Percentiles rank a stretch among this genome's conserved stretches.
Evolutionary conservation across 2,329 filamentous ascomycete species (phyloP).

Genomic region (Aspergillus novofumigatus): DNA sequence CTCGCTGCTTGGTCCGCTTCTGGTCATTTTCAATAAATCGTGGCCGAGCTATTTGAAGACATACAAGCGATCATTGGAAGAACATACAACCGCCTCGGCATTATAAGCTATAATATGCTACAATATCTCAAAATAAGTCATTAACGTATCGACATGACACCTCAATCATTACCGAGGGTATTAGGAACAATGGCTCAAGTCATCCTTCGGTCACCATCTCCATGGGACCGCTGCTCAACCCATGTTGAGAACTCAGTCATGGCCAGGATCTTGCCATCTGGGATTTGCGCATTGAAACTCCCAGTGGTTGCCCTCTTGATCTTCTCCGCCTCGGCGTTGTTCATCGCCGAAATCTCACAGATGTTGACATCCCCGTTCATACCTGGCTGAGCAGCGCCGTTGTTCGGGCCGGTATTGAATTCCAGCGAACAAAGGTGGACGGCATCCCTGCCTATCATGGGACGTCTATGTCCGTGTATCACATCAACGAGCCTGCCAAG

Average conservation of each 20-base stretch:
- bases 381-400: constrained; percentile 1
- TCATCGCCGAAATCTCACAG: neutral
- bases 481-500: constrained; percentile 45
- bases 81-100: neutral
- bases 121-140: neutral
- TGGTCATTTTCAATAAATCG: too few relatives aligned
- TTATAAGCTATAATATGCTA: neutral
- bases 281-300: neutral
- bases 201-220: neutral
- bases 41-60: neutral
- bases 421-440: constrained; percentile 21
- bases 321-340: neutral
- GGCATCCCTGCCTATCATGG: constrained; percentile 17
- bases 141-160: neutral
- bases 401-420: constrained; percentile 4
- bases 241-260: constrained; percentile 21
- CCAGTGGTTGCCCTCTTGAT: neutral
- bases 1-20: neutral
- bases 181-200: neutral
- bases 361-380: constrained; percentile 1
- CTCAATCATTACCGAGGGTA: neutral
- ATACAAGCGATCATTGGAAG: neutral
- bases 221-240: constrained; percentile 13
- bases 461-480: constrained; percentile 27
- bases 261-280: constrained; percentile 18